Evolutionary conservation across 768 basidiomycete species (phyloP).

Genomic region (Rhodosporidiobolus sp.): DNA sequence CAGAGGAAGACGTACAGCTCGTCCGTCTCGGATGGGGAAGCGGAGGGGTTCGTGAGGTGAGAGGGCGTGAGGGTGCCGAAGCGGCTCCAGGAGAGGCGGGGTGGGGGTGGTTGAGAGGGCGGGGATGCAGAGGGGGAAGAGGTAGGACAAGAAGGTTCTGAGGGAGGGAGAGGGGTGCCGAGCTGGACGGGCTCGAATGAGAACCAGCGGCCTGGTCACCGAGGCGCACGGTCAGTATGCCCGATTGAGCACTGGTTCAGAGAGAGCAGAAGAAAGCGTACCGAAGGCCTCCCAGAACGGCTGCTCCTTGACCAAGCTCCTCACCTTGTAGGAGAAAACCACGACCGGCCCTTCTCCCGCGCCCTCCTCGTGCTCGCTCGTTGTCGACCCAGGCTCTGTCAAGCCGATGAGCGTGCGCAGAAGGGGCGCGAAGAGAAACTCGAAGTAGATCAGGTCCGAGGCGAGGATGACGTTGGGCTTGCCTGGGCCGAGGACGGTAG

Average conservation of each 20-base stretch:
- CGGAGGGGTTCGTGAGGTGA: neutral
- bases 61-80: slow-evolving; percentile 24
- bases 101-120: neutral
- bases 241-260: slow-evolving; percentile 54
- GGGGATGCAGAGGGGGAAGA: neutral
- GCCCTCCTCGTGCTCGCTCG: slow-evolving; percentile 45
- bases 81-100: slow-evolving; percentile 20
- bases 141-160: neutral
- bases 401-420: slow-evolving; percentile 70
- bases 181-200: slow-evolving; percentile 47
- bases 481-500: slow-evolving; percentile 50
- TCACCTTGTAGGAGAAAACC: slow-evolving; percentile 57
- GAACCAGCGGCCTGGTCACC: slow-evolving; percentile 51
- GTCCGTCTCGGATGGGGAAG: slow-evolving; percentile 5
- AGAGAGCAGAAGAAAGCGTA: slow-evolving; percentile 61
- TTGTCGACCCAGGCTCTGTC: slow-evolving; percentile 55
- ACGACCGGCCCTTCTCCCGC: slow-evolving; percentile 9
- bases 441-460: slow-evolving; percentile 72
- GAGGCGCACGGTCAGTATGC: neutral
- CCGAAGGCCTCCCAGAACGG: slow-evolving; percentile 79
- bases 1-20: slow-evolving; percentile 63
- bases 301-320: slow-evolving; percentile 68
- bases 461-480: slow-evolving; percentile 23
- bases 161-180: neutral
- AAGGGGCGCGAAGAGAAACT: slow-evolving; percentile 71